Evolutionary conservation across 2,329 filamentous ascomycete species (phyloP).

Genomic region (Aspergillus transmontanensis): DNA sequence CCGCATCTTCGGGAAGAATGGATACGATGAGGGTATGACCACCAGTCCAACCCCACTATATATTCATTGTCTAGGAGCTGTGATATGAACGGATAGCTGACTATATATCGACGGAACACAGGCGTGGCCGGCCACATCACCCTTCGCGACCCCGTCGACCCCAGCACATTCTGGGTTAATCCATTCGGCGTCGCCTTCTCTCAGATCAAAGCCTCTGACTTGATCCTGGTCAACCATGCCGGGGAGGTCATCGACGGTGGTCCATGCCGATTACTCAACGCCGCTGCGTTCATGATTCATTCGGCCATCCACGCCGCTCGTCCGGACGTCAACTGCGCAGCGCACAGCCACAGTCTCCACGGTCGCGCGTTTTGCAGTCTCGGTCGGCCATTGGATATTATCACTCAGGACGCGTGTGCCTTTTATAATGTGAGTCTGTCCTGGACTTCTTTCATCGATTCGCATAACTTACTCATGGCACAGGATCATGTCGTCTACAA

Average conservation of each 20-base stretch:
- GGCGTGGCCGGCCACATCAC: slow-evolving; percentile 68
- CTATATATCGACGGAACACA: slow-evolving; percentile 2
- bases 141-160: slow-evolving; percentile 62
- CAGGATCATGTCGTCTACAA: slow-evolving; percentile 56
- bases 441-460: neutral
- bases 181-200: slow-evolving; percentile 66
- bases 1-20: slow-evolving; percentile 60
- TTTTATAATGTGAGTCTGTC: slow-evolving; percentile 42
- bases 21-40: slow-evolving; percentile 53
- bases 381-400: slow-evolving; percentile 47
- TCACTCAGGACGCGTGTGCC: slow-evolving; percentile 48
- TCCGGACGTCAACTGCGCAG: slow-evolving; percentile 58
- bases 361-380: slow-evolving; percentile 49
- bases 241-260: slow-evolving; percentile 68
- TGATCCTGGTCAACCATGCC: slow-evolving; percentile 66
- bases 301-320: slow-evolving; percentile 57
- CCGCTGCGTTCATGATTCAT: slow-evolving; percentile 56
- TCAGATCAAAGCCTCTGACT: slow-evolving; percentile 64
- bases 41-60: neutral
- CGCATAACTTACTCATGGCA: no score
- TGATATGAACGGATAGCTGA: neutral
- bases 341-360: slow-evolving; percentile 59
- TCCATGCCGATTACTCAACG: slow-evolving; percentile 48
- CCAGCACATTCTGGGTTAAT: slow-evolving; percentile 67
- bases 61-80: neutral